These are phyloP conservation scores for Butyriboletus loyo DNA, from an alignment of 768 basidiomycete species.

Conservation along the genomic window DNA sequence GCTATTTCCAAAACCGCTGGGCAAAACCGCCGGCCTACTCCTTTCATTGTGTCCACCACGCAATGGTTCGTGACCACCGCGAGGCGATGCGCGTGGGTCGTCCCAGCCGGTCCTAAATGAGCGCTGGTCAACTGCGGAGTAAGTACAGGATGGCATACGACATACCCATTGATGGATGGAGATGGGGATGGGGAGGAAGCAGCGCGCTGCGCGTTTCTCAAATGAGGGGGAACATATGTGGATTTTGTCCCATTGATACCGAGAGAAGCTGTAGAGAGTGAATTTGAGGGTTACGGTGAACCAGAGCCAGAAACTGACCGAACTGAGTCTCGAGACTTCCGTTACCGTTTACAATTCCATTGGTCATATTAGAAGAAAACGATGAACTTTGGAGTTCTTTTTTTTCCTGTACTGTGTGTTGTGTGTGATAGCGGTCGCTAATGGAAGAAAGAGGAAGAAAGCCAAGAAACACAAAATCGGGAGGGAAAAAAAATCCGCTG, in stretches of 20 bases:
- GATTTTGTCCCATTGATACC: constrained; percentile 67
- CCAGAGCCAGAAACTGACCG: constrained; percentile 41
- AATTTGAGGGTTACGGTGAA: background rate
- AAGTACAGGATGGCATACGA: constrained; percentile 12
- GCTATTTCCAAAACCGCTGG: constrained; percentile 41
- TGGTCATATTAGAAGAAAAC: constrained; percentile 70
- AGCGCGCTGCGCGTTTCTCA: constrained; percentile 86
- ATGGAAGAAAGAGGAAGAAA: constrained; percentile 26
- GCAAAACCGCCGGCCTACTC: no score
- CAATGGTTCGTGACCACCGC: constrained; percentile 41
- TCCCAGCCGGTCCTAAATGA: constrained; percentile 62
- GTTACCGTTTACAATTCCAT: constrained; percentile 83
- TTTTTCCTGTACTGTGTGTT: constrained; percentile 20
- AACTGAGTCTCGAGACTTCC: constrained; percentile 73
- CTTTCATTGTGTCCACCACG: constrained; percentile 41
- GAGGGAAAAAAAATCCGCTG: constrained; percentile 24
- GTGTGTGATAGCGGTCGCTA: constrained; percentile 28
- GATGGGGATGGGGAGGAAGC: constrained; percentile 47
- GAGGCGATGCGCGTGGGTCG: constrained; percentile 70
- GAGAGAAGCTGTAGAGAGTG: constrained; percentile 56
- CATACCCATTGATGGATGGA: constrained; percentile 51
- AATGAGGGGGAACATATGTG: constrained; percentile 86
- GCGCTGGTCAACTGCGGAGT: constrained; percentile 18
- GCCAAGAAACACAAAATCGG: constrained; percentile 10
- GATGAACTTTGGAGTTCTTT: constrained; percentile 30